Base-by-base conservation (phyloP, 2,329 filamentous ascomycete species). In the Nothophaeocryptopus gaeumannii region DNA sequence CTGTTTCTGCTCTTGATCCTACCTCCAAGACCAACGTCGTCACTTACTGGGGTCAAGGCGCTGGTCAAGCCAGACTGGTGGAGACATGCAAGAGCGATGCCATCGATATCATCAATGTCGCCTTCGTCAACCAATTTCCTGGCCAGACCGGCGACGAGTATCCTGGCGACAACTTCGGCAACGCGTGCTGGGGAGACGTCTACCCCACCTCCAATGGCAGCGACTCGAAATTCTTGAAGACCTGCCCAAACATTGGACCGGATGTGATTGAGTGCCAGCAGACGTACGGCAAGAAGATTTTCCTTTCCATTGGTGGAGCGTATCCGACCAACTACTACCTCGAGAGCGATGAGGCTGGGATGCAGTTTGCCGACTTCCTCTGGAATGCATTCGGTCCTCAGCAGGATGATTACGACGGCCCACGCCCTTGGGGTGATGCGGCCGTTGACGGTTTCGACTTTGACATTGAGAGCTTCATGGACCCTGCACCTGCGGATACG, bases 1-100 rank as follows among this genome's bases (percentile, higher is more conserved):
- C 70, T 31, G 62, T 63, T 42, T 68, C 68, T 35, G 68, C 67
- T 37, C 72, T 78, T 55, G 63, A 74, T 63, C 62, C 67, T 15
- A 54, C 63, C 41, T 66, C 71, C 10, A 74, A 71, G 48, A 70
- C 68, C 34, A 80, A 80, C 58, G 68, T 80, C 39, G 78, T 72
- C 20, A 69, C 79, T 37, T 81, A 82, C 65, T 81, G 74, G 70
- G 79, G 80, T 39, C 78, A 82, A 71, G 78, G 79, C 54, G 53
- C 63, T 10, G 47, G 69, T 46, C 79, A 82, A 56, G 63, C 67
- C 15, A 69, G 74, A 16, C 69, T 82, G 15, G 64, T 70, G 32
- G 68, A 77, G 43, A 77, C 78, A 58, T 83, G 80, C 65, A 61
- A 72, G 33, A 47, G 39, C 31, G 39, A 71, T 0, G 72, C 70